A percentile compares a stretch with the other conserved stretches of the same genome.
Conservation (phyloP, 192 early-diverging fungal genomes). For the Cetraspora pellucida region DNA sequence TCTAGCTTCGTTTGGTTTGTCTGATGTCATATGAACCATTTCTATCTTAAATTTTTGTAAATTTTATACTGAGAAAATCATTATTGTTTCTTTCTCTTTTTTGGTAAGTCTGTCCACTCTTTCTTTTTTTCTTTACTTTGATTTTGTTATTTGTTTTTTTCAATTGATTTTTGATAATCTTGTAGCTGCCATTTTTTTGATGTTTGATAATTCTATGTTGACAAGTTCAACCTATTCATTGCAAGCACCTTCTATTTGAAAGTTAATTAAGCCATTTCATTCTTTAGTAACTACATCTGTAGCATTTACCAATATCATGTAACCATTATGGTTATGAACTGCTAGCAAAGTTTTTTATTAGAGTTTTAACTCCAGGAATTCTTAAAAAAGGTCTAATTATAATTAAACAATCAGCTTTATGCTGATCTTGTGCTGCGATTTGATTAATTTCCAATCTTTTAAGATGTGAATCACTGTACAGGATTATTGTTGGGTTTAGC, state of each 20-base stretch:
- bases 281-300: conserved; percentile 65
- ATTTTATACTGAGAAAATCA: too few species aligned
- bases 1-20: too few species aligned
- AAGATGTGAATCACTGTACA: conserved; percentile 92
- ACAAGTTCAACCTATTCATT: conserved; percentile 63
- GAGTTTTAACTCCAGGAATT: conserved; percentile 72
- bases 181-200: neutral
- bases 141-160: too few species aligned
- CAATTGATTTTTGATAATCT: too few species aligned
- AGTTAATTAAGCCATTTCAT: conserved; percentile 82
- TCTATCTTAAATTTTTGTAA: too few species aligned
- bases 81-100: too few species aligned
- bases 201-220: conserved; percentile 39
- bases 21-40: too few species aligned
- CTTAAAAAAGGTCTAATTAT: conserved; percentile 90
- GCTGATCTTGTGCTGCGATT: conserved; percentile 57
- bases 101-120: too few species aligned
- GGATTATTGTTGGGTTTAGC: conserved; percentile 88
- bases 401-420: conserved; percentile 72
- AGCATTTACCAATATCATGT: conserved; percentile 75
- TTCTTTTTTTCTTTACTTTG: too few species aligned
- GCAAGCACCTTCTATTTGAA: conserved; percentile 66
- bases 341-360: conserved; percentile 75
- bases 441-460: conserved; percentile 68
- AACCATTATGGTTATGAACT: conserved; percentile 58